phyloP scores from a whole-genome alignment of 2,329 filamentous ascomycete genomes.

The Pseudocercospora vitis region DNA sequence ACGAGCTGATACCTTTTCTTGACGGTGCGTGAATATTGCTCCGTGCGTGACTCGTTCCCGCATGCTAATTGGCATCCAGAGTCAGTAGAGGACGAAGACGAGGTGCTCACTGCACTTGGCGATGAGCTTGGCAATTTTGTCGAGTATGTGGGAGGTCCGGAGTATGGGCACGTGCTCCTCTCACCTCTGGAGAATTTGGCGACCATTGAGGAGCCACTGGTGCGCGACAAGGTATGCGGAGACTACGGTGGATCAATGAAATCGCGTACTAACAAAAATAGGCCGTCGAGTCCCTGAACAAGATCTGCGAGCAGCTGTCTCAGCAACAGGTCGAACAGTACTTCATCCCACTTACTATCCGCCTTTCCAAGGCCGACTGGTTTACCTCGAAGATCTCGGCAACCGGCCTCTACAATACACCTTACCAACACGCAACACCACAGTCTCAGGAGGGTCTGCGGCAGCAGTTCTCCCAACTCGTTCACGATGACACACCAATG shows the following conservation, averaged over 20 bases:
- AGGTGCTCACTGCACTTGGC: constrained; percentile 93
- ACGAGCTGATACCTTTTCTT: constrained; percentile 97
- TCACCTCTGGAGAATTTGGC: constrained; percentile 97
- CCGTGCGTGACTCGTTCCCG: background rate
- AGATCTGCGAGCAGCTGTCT: constrained; percentile 92
- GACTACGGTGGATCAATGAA: constrained; percentile 32
- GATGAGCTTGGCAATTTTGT: constrained; percentile 96
- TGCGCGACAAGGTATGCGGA: constrained; percentile 92
- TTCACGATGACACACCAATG: constrained; percentile 99
- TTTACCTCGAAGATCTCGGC: constrained; percentile 99
- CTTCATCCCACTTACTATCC: constrained; percentile 92
- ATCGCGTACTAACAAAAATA: constrained; percentile 47
- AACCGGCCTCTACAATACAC: constrained; percentile 88
- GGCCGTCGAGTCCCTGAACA: constrained; percentile 99
- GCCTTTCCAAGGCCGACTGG: constrained; percentile 98
- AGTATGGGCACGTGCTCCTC: constrained; percentile 92
- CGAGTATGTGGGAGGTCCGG: constrained; percentile 93
- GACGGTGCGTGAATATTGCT: constrained; percentile 70
- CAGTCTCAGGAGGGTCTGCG: constrained; percentile 88
- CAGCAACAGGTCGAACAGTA: constrained; percentile 92
- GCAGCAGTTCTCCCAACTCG: constrained; percentile 86
- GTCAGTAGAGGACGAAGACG: constrained; percentile 98
- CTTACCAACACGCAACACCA: constrained; percentile 86
- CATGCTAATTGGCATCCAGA: constrained; percentile 59
- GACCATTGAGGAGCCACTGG: constrained; percentile 95